A percentile compares a stretch with the other conserved stretches of the same genome.
These are phyloP conservation scores for Talaromyces albobiverticillius DNA, from an alignment of 2,329 filamentous ascomycete genomes.

Conservation along the genomic window DNA sequence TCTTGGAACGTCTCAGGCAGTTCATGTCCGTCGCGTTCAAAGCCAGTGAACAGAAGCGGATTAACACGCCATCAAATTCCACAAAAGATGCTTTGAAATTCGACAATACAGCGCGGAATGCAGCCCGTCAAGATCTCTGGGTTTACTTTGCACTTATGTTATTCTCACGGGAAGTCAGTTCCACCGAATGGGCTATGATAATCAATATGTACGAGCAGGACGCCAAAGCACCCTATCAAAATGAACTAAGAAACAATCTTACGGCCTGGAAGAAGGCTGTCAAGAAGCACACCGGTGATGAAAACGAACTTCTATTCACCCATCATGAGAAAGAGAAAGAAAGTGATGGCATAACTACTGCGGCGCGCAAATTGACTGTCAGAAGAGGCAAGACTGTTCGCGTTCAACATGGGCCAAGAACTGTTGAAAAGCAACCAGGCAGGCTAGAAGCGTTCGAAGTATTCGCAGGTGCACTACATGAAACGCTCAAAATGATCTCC, in stretches of 20 bases:
- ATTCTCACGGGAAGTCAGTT: conserved; percentile 82
- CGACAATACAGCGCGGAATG: conserved; percentile 67
- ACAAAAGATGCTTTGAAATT: conserved; percentile 55
- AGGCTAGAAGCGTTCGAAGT: conserved; percentile 74
- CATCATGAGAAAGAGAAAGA: conserved; percentile 86
- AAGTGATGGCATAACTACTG: conserved; percentile 62
- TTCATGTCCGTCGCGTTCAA: conserved; percentile 82
- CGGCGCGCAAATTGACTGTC: conserved; percentile 86
- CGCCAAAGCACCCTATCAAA: conserved; percentile 72
- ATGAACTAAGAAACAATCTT: conserved; percentile 75
- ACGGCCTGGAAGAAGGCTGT: conserved; percentile 77
- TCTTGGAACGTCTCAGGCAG: conserved; percentile 74
- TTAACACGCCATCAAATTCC: conserved; percentile 53
- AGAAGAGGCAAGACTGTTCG: conserved; percentile 80
- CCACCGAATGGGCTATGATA: conserved; percentile 74
- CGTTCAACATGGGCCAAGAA: conserved; percentile 43
- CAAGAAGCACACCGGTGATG: conserved; percentile 71
- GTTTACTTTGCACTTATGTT: conserved; percentile 83
- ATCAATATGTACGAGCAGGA: conserved; percentile 78
- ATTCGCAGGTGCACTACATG: conserved; percentile 75
- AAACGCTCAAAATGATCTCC: conserved; percentile 76
- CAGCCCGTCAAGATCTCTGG: conserved; percentile 74
- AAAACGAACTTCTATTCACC: conserved; percentile 83
- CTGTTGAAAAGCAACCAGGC: conserved; percentile 56
- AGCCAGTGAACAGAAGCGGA: conserved; percentile 67